phyloP scores from a whole-genome alignment of 306 rosid genomes.

The Lotus japonicus region DNA sequence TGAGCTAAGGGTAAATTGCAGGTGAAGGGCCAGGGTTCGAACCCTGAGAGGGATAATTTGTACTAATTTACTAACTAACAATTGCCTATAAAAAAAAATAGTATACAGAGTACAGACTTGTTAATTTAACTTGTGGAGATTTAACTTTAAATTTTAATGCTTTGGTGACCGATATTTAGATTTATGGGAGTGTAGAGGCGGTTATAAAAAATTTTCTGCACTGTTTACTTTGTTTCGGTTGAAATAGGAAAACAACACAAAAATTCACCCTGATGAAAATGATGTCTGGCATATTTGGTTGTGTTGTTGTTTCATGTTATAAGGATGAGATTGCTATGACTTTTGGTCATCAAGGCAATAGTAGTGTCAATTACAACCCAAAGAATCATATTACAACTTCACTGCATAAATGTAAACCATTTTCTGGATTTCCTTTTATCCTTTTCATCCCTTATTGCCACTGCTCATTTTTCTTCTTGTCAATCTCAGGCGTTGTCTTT shows the following conservation, averaged over 20 bases:
- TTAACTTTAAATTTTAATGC: background rate
- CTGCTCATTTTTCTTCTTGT: conserved; percentile 23
- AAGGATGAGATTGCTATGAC: background rate
- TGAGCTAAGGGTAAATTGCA: too few species aligned
- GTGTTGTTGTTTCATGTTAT: conserved; percentile 2
- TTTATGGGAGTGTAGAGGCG: background rate
- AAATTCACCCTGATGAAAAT: background rate
- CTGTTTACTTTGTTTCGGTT: conserved; percentile 2
- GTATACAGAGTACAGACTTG: too few species aligned
- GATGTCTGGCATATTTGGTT: background rate
- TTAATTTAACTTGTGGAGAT: background rate
- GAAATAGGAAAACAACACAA: background rate
- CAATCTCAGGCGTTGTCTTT: conserved; percentile 62
- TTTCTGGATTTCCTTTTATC: background rate
- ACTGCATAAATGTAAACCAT: background rate
- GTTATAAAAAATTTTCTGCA: too few species aligned
- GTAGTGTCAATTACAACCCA: conserved; percentile 3
- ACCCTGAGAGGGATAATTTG: too few species aligned
- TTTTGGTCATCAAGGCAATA: background rate
- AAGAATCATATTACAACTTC: background rate
- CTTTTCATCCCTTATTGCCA: background rate
- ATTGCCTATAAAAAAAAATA: too few species aligned
- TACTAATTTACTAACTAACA: too few species aligned
- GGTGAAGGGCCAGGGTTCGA: too few species aligned
- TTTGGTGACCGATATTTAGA: background rate